These are phyloP conservation scores for Thymus mandschuricus DNA, from an alignment of 257 asterid species.

Conservation along the genomic window DNA sequence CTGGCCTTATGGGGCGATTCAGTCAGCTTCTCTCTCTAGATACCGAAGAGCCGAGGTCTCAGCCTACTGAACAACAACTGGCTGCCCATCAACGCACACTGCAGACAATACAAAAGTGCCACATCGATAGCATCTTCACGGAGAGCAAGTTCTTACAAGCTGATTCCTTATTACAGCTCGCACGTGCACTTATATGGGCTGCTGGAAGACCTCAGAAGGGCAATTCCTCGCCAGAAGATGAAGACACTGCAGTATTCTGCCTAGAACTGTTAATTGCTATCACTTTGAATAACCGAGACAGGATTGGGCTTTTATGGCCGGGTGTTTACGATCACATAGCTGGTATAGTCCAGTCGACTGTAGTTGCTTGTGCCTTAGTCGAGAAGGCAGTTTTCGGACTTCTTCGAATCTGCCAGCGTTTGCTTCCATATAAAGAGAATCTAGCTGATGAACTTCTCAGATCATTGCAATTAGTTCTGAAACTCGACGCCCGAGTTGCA, in stretches of 20 bases:
- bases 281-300: conserved; percentile 82
- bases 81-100: conserved; percentile 98
- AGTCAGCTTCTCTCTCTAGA: conserved; percentile 94
- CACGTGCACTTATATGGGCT: conserved; percentile 94
- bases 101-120: conserved; percentile 94
- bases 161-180: conserved; percentile 88
- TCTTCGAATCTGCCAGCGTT: conserved; percentile 87
- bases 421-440: conserved; percentile 90
- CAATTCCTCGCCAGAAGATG: conserved; percentile 83
- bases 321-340: conserved; percentile 95
- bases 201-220: conserved; percentile 95
- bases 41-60: conserved; percentile 93
- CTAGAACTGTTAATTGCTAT: conserved; percentile 91
- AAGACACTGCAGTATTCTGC: conserved; percentile 96
- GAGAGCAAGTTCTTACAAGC: conserved; percentile 90
- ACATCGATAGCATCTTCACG: conserved; percentile 87
- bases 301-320: conserved; percentile 90
- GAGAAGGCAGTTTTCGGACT: conserved; percentile 97
- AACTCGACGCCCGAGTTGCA: conserved; percentile 91
- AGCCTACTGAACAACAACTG: conserved; percentile 93
- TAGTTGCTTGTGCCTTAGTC: conserved; percentile 88
- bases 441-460: conserved; percentile 83
- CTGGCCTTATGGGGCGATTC: conserved; percentile 95
- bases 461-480: conserved; percentile 83
- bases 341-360: conserved; percentile 86